Percentiles rank a stretch among this genome's conserved stretches.
phyloP scores from a whole-genome alignment of 192 early-diverging fungal genomes.

The Cetraspora pellucida region DNA sequence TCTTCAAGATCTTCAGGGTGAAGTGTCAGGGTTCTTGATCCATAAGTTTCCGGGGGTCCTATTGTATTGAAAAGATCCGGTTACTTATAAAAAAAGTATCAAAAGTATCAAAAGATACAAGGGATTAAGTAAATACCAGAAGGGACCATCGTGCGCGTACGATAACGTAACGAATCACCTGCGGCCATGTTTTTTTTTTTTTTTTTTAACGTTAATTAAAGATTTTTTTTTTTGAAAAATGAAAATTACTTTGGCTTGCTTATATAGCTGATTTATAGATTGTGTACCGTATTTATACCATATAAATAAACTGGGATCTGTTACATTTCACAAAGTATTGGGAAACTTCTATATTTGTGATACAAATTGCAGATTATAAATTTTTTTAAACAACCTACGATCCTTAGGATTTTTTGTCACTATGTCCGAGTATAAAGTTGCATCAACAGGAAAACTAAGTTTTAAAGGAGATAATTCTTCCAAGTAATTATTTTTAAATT shows the following conservation, averaged over 20 bases:
- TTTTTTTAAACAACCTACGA: too few species aligned
- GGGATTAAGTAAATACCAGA: neutral
- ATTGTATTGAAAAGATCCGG: neutral
- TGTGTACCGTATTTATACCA: too few species aligned
- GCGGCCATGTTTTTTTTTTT: neutral
- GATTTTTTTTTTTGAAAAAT: neutral
- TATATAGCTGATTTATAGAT: neutral
- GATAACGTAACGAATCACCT: conserved; percentile 7
- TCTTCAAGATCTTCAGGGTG: conserved; percentile 18
- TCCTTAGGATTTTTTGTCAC: neutral
- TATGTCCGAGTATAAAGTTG: conserved; percentile 41
- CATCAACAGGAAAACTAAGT: conserved; percentile 51
- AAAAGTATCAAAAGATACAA: neutral
- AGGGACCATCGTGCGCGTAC: neutral
- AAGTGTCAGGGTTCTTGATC: conserved; percentile 38
- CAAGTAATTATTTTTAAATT: conserved; percentile 43
- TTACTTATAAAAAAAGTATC: neutral
- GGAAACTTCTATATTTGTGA: too few species aligned
- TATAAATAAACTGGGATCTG: too few species aligned
- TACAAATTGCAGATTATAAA: too few species aligned
- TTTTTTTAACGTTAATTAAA: neutral
- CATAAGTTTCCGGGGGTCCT: conserved; percentile 29
- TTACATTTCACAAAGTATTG: too few species aligned
- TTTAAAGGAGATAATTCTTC: conserved; percentile 66
- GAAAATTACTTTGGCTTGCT: neutral